Conservation (phyloP, 345 rosid genomes). For the Combretum micranthum region DNA sequence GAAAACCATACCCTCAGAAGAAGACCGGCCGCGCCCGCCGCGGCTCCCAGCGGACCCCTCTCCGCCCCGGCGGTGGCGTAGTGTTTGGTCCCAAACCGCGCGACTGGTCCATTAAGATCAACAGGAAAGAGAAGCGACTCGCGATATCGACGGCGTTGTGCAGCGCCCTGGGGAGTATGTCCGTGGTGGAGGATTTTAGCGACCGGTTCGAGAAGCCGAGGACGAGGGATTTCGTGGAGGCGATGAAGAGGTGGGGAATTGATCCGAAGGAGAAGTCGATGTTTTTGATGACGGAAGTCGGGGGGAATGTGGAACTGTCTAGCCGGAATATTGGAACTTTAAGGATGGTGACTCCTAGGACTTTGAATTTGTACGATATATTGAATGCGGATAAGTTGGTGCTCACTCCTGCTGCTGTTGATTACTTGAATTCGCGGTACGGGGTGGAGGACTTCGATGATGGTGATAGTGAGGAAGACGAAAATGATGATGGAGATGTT, state of each 20-base stretch:
- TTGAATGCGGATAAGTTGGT: constrained; percentile 83
- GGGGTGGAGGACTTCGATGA: constrained; percentile 44
- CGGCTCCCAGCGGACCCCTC: constrained; percentile 69
- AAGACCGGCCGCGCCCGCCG: constrained; percentile 79
- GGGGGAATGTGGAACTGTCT: constrained; percentile 51
- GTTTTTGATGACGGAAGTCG: constrained; percentile 72
- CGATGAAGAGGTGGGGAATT: constrained; percentile 84
- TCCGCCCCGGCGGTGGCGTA: constrained; percentile 88
- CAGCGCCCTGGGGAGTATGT: constrained; percentile 56
- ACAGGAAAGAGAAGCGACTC: constrained; percentile 71
- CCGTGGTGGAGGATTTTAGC: constrained; percentile 81
- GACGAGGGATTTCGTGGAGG: constrained; percentile 75
- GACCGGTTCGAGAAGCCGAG: constrained; percentile 68
- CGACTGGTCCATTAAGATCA: constrained; percentile 92
- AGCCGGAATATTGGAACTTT: constrained; percentile 81
- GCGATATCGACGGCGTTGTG: constrained; percentile 79
- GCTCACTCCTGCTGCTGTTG: constrained; percentile 64
- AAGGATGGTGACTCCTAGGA: constrained; percentile 85
- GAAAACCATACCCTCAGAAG: constrained; percentile 81
- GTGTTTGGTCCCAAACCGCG: constrained; percentile 78
- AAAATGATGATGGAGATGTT: constrained; percentile 19
- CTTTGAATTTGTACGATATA: constrained; percentile 78
- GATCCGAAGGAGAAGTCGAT: constrained; percentile 80
- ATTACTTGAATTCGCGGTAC: constrained; percentile 62
- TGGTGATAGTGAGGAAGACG: constrained; percentile 35